Evolutionary conservation across 306 rosid species (phyloP), one percentile per base, ranked within the genome.

Genomic region (Gillenia trifoliata): DNA sequence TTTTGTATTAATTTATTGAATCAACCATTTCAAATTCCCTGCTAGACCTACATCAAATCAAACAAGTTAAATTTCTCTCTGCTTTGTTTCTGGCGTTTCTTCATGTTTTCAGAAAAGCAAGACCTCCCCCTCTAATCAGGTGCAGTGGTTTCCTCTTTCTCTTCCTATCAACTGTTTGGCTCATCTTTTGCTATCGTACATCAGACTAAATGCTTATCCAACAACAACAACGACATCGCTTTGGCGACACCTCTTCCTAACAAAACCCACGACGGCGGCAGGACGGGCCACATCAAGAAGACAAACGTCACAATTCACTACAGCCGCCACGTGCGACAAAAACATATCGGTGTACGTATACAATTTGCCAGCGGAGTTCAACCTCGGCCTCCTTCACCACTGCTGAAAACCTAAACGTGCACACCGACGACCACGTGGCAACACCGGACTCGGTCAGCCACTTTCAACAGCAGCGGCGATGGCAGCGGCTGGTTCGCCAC

Each of bases 401-500:
- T 93, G 98, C 64, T 55, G n/a, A 79, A 23, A 75, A 73, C 9
- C 97, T 93, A 19, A 93, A 78, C 78, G 41, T 93, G 26, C 90
- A 88, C 85, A 89, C 93, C 47, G 87, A 93, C 89, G 89, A 97
- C 34, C 88, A 89, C 61, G 85, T 93, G 1, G 89, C 84, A 2
- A 93, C 75, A 55, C 65, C 36, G 75, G 75, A 13, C 75, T 71
- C 25, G 75, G 75, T 65, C 75, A 34, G 36, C 65, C 75, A 4
- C 33, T 71, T 13, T 16, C 5, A 47, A 47, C 54, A 5, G 0
- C 11, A 11, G 20, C 17, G 8, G 10, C n/a, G n/a, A n/a, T n/a
- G n/a, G n/a, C n/a, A n/a, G n/a, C 16, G 20, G 81, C 20, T 90
- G 98, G 97, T 90, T 77, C 82, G 81, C 87, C 36, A 93, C 98